Evolutionary conservation across 75 land plant species (phyloP), one percentile per base, ranked within the genome.

Genomic region (Cupressus sempervirens): DNA sequence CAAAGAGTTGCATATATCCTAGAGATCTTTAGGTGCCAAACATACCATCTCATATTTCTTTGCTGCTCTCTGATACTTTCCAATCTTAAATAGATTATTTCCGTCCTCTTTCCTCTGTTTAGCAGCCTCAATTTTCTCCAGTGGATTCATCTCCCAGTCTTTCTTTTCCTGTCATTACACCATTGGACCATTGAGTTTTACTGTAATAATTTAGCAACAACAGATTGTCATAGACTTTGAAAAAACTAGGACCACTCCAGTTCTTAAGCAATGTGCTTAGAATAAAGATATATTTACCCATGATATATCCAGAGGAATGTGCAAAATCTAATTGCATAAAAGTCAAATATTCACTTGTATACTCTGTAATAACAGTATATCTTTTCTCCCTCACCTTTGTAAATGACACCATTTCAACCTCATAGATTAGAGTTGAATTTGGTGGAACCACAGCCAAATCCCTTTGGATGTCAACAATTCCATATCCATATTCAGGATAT

Each of bases 41-140:
- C n/a, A 79, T 86, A 94, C 96, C 94, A 87, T 90, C 62, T 93
- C 95, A 87, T 93, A 94, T 84, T 88, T 94, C 87, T 89, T 87
- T 3, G 85, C 81, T 36, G 96, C 96, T 82, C 92, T 88, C 40
- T 80, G 74, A 82, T 93, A 92, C 56, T 94, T 94, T 80, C 95
- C 95, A 84, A 84, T 80, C 81, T 93, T 94, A 80, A 90, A 94
- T 18, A 90, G 68, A 32, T 32, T 67, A 89, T 94, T 94, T 3
- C 96, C 96, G 48, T 93, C 92, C 85, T 93, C 96, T 84, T 95
- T 95, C 86, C 87, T 90, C 87, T 87, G 88, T 15, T 76, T 87
- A 86, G 97, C 95, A 65, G 85, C 88, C 83, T 90, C 93, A 76
- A 95, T 87, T 75, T 90, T 94, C 85, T 94, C 94, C 23, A 80